Conservation (phyloP, 306 rosid species). For the Hippophae rhamnoides region DNA sequence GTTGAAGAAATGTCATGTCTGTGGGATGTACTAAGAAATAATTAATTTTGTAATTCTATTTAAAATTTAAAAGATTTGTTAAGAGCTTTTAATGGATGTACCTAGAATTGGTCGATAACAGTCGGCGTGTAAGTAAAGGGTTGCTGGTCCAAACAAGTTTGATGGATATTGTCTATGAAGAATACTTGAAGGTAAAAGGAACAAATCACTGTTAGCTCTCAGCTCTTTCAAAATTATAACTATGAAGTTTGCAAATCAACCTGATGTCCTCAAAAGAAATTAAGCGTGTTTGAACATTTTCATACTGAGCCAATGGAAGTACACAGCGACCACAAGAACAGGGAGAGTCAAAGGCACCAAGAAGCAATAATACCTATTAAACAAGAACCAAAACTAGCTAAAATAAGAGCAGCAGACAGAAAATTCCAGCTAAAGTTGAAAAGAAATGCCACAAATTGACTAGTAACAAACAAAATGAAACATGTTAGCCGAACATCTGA, state of each 20-base stretch:
- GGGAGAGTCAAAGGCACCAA: conserved; percentile 82
- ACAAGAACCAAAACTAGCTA: conserved; percentile 1
- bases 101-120: no score
- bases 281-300: conserved; percentile 85
- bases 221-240: no score
- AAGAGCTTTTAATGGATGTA: no score
- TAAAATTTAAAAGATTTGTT: no score
- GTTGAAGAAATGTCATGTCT: no score
- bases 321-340: conserved; percentile 57
- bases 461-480: neutral
- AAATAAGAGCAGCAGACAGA: neutral
- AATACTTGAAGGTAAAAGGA: no score
- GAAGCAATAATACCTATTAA: conserved; percentile 67
- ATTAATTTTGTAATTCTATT: no score
- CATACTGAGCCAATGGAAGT: conserved; percentile 88
- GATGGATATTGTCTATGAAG: no score
- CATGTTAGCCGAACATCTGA: neutral
- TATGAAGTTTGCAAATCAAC: neutral
- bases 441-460: neutral
- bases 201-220: no score
- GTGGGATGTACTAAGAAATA: no score
- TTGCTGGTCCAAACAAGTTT: no score
- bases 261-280: conserved; percentile 2
- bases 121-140: no score
- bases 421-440: neutral